phyloP scores from a whole-genome alignment of 495 filamentous ascomycete genomes.

The Penicillium subrubescens region DNA sequence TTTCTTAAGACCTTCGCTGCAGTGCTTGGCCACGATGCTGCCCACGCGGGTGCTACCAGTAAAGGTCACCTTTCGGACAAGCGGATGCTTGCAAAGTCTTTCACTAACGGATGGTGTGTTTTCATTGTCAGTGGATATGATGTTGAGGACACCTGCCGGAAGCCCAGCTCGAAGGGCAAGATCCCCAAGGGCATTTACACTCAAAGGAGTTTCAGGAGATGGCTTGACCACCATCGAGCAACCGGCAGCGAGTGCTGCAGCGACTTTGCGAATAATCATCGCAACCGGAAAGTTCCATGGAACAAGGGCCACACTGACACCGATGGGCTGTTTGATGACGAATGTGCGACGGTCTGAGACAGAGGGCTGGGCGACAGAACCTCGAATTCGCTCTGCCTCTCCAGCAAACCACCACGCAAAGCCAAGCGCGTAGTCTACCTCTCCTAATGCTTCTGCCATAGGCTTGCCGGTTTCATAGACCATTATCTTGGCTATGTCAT shows the following conservation, averaged over 20 bases:
- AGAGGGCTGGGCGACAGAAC: constrained; percentile 36
- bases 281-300: background rate
- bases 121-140: background rate
- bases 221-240: background rate
- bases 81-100: background rate
- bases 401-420: constrained; percentile 56
- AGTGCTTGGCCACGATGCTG: constrained; percentile 50
- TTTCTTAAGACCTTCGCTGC: constrained; percentile 50
- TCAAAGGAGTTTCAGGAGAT: background rate
- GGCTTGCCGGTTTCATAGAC: background rate
- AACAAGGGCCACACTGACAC: background rate
- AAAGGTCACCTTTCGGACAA: constrained; percentile 26
- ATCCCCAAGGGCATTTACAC: background rate
- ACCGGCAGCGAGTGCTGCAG: background rate
- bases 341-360: background rate
- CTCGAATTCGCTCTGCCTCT: constrained; percentile 51
- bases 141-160: background rate
- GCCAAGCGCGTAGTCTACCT: constrained; percentile 49
- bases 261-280: background rate
- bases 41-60: constrained; percentile 61
- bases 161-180: background rate
- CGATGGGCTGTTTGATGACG: background rate
- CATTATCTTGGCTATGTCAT: background rate
- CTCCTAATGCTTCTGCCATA: constrained; percentile 13
- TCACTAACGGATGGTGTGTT: background rate